Evolutionary conservation across 2,329 filamentous ascomycete genomes (phyloP).

Genomic region (Myrmaecium sp.): DNA sequence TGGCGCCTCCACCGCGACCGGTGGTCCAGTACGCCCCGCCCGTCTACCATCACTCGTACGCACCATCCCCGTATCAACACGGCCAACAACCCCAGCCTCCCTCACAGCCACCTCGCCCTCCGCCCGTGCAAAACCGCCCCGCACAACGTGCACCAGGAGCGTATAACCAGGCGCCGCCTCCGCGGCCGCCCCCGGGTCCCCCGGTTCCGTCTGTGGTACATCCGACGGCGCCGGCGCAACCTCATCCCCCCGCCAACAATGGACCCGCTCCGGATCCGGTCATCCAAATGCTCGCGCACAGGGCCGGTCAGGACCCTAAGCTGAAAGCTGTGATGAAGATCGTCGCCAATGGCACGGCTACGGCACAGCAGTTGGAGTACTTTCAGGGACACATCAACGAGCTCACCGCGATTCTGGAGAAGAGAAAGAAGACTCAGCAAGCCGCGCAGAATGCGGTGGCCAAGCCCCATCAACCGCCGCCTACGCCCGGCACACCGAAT

Average conservation of each 20-base stretch:
- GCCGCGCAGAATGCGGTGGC: neutral
- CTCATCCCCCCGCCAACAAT: conserved; percentile 1
- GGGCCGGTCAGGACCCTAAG: conserved; percentile 54
- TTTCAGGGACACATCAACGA: conserved; percentile 73
- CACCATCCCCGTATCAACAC: conserved; percentile 3
- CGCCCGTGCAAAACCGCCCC: conserved; percentile 13
- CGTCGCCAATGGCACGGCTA: conserved; percentile 59
- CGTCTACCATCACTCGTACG: conserved; percentile 10
- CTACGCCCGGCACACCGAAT: too few relatives aligned
- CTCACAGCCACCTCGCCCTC: conserved; percentile 11
- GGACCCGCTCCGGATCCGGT: conserved; percentile 49
- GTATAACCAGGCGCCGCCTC: conserved; percentile 6
- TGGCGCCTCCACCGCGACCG: conserved; percentile 25
- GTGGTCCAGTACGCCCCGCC: conserved; percentile 16
- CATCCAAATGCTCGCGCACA: conserved; percentile 61
- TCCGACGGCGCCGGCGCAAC: conserved; percentile 3
- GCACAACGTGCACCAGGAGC: conserved; percentile 7
- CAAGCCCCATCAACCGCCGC: too few relatives aligned
- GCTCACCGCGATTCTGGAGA: conserved; percentile 39
- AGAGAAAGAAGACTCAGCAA: conserved; percentile 16
- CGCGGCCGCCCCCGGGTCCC: conserved; percentile 6
- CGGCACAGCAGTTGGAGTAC: conserved; percentile 50
- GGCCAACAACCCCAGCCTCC: conserved; percentile 11
- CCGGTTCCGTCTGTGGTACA: too few relatives aligned
- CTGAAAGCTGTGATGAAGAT: conserved; percentile 69